Evolutionary conservation across 768 basidiomycete species (phyloP), one percentile per base, ranked within the genome.

Genomic region (Termitomyces sp.): DNA sequence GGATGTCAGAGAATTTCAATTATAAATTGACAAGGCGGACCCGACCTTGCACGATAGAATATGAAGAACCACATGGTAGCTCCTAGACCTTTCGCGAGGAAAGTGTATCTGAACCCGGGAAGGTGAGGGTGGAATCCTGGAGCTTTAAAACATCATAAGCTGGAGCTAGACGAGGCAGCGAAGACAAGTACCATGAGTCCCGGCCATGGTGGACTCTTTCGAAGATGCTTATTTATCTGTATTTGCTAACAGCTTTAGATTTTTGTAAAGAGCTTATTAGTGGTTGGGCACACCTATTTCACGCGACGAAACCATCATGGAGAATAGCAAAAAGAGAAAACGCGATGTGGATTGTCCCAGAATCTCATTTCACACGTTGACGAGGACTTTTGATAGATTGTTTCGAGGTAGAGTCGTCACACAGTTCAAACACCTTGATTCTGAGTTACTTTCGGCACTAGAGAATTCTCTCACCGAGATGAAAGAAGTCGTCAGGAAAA

Each of bases 11-110:
- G 47, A 56, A 52, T 57, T 10, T 16, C 40, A 28, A 26, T 52
- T 33, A 20, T 28, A 40, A 40, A 45, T 44, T 10, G 3, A 51
- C 13, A 43, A 51, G 28, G 11, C n/a, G 18, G 26, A 48, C 79
- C 88, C 67, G 66, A 96, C 94, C 93, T 80, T 62, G 90, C 88
- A 56, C 94, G 86, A 74, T 95, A 97, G 79, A 97, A 96, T 70
- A 97, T 94, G 79, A 94, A 97, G 84, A 96, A 96, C 94, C 94
- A 97, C 94, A 97, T 96, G 26, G 86, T 83, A 35, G 94, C 94
- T 50, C 94, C 94, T 46, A 97, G 77, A 59, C 84, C 85, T 73
- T 94, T 94, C 28, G 89, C 82, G 32, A 95, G 79, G 70, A 92
- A 84, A 58, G 81, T 83, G 72, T 94, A 85, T 66, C 78, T 83